A percentile compares a stretch with the other conserved stretches of the same genome.
Evolutionary conservation across 768 basidiomycete genomes (phyloP).

Genomic region (Mrakia hoshinonis): DNA sequence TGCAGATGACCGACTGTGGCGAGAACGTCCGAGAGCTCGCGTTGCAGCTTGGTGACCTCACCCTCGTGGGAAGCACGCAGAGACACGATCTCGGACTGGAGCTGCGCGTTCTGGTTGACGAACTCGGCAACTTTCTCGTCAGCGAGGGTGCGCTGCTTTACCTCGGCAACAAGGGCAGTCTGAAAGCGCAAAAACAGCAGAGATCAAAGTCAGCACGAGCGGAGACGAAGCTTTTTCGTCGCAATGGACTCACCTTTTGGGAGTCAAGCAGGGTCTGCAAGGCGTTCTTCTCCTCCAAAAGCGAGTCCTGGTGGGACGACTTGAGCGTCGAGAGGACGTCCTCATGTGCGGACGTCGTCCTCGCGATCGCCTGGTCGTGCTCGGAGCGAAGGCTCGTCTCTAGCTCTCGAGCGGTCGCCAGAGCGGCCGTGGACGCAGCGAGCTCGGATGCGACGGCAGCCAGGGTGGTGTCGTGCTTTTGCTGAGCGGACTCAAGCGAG

Average conservation of each 20-base stretch:
- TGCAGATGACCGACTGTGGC: constrained; percentile 29
- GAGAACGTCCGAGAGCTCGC: neutral
- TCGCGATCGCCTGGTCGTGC: constrained; percentile 50
- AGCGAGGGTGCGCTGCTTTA: constrained; percentile 46
- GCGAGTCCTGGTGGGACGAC: constrained; percentile 26
- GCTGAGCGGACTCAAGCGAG: constrained; percentile 46
- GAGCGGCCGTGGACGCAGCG: constrained; percentile 33
- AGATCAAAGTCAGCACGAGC: constrained; percentile 61
- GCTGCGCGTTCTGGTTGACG: constrained; percentile 29
- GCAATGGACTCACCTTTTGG: constrained; percentile 38
- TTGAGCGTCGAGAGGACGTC: neutral
- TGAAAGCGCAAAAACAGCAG: constrained; percentile 47
- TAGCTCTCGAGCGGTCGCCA: constrained; percentile 21
- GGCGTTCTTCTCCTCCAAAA: constrained; percentile 43
- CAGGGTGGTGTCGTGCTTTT: constrained; percentile 52
- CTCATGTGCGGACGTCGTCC: neutral
- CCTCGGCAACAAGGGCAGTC: constrained; percentile 46
- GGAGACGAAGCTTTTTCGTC: constrained; percentile 43
- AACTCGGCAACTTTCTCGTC: constrained; percentile 46
- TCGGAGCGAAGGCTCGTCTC: constrained; percentile 29
- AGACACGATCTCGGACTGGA: constrained; percentile 12
- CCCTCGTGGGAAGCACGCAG: neutral
- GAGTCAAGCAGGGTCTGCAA: constrained; percentile 44
- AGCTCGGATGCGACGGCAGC: constrained; percentile 42
- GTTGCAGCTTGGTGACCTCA: constrained; percentile 16